Conservation (phyloP, 306 rosid genomes). For the Cucurbita argyrosperma region DNA sequence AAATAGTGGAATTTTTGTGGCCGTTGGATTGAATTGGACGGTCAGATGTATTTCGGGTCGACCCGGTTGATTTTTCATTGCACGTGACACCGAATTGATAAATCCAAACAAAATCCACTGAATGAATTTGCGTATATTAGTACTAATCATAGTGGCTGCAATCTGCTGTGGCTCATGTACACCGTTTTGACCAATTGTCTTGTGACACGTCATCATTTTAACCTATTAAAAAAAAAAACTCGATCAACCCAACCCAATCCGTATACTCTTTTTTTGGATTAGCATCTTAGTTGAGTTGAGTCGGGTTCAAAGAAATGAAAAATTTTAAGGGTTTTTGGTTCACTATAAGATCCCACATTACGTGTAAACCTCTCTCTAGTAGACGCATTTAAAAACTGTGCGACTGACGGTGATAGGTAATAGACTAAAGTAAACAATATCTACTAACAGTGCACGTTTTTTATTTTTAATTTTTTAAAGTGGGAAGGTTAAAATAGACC, state of each 20-base stretch:
- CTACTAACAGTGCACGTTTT: too few species aligned
- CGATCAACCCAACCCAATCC: background rate
- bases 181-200: background rate
- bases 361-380: too few species aligned
- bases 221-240: background rate
- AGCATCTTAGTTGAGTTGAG: too few species aligned
- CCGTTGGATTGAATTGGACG: constrained; percentile 15
- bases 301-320: too few species aligned
- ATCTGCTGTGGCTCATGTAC: background rate
- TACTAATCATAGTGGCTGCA: background rate
- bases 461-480: too few species aligned
- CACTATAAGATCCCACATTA: too few species aligned
- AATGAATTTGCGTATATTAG: background rate
- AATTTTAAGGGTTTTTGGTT: too few species aligned
- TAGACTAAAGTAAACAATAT: too few species aligned
- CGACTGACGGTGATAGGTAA: too few species aligned
- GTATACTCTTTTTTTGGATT: too few species aligned
- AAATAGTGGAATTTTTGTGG: background rate
- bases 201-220: background rate
- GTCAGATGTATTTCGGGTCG: background rate
- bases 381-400: too few species aligned
- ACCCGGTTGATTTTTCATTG: background rate
- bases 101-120: constrained; percentile 2
- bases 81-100: constrained; percentile 5
- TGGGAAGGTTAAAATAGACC: too few species aligned